These are phyloP conservation scores for Phytomonas sp. DNA, from an alignment of 208 protist species.

Conservation along the genomic window DNA sequence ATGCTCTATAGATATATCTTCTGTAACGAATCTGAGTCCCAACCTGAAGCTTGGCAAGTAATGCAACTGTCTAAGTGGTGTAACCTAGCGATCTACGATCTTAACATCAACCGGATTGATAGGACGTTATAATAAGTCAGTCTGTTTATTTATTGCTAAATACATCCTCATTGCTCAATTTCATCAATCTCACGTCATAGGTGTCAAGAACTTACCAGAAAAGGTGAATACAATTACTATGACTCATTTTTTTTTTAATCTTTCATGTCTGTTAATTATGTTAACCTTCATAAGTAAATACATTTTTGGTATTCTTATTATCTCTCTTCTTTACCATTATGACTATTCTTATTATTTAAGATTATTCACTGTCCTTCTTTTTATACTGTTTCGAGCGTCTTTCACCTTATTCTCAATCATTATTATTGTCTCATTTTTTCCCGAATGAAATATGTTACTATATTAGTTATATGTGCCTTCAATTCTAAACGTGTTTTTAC, in stretches of 20 bases:
- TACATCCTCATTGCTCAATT: slow-evolving; percentile 83
- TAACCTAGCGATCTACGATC: slow-evolving; percentile 68
- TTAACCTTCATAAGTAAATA: not conserved
- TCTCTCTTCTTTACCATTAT: not conserved
- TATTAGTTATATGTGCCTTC: not conserved
- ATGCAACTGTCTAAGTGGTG: slow-evolving; percentile 36
- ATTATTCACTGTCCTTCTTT: not conserved
- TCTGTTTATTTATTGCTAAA: slow-evolving; percentile 66
- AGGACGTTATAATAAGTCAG: slow-evolving; percentile 80
- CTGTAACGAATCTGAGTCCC: slow-evolving; percentile 73
- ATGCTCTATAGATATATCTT: slow-evolving; percentile 76
- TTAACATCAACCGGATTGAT: slow-evolving; percentile 86
- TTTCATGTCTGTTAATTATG: not conserved
- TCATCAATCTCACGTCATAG: slow-evolving; percentile 57
- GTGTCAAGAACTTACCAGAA: slow-evolving; percentile 87
- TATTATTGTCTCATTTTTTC: not conserved
- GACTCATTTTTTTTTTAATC: too few relatives aligned
- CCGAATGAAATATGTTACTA: not conserved
- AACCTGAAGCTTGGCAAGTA: slow-evolving; percentile 71
- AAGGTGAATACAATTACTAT: slow-evolving; percentile 88
- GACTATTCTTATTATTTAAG: not conserved
- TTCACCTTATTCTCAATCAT: not conserved
- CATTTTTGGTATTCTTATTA: not conserved
- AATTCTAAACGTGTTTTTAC: not conserved
- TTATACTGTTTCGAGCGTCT: not conserved